Evolutionary conservation across 495 filamentous ascomycete species (phyloP).

Genomic region (Neurospora sp.): DNA sequence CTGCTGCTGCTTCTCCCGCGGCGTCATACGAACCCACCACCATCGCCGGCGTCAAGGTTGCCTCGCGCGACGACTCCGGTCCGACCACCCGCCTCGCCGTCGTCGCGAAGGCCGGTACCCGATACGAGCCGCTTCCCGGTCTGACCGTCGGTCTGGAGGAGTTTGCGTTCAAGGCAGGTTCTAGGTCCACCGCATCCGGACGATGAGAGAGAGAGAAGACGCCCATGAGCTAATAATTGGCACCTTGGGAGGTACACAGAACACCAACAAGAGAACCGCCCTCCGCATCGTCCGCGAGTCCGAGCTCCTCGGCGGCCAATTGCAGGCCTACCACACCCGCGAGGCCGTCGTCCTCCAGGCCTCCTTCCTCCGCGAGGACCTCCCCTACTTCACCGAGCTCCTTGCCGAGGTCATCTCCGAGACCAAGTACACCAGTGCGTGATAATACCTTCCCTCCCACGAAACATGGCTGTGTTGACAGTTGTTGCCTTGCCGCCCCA

Average conservation of each 20-base stretch:
- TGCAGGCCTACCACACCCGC: constrained; percentile 75
- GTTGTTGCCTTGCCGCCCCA: constrained; percentile 5
- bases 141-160: constrained; percentile 81
- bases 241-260: constrained; percentile 39
- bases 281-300: constrained; percentile 88
- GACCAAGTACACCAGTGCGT: constrained; percentile 76
- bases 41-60: constrained; percentile 79
- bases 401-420: constrained; percentile 81
- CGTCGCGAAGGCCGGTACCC: constrained; percentile 84
- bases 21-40: constrained; percentile 84
- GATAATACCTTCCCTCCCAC: not conserved
- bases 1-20: constrained; percentile 62
- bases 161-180: constrained; percentile 89
- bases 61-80: constrained; percentile 75
- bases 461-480: constrained; percentile 10
- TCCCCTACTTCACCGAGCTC: constrained; percentile 96
- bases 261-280: constrained; percentile 73
- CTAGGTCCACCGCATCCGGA: not conserved
- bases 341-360: constrained; percentile 87
- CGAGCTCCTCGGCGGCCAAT: constrained; percentile 84
- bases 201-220: not conserved
- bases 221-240: constrained; percentile 40
- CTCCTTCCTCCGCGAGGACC: constrained; percentile 88
- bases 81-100: constrained; percentile 84
- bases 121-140: constrained; percentile 83